Conservation (phyloP, 2,329 filamentous ascomycete genomes). For the Botrytis squamosa region DNA sequence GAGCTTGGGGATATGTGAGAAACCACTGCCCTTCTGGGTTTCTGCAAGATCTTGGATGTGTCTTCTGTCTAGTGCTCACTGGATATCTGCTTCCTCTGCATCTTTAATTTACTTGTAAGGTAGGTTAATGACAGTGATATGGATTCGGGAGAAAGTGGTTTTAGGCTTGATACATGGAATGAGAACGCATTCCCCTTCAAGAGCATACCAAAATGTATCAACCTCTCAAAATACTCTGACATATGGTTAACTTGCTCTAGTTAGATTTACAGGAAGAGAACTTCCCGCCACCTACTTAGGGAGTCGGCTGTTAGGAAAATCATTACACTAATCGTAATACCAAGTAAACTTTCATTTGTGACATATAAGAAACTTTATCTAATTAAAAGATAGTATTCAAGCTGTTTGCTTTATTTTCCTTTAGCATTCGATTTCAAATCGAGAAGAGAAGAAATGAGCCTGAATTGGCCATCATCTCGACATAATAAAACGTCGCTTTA, state of each 20-base stretch:
- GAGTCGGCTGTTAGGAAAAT: not conserved
- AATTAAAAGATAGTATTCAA: not conserved
- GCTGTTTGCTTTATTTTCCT: not conserved
- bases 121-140: not conserved
- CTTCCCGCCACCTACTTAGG: accelerated
- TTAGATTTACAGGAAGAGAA: not conserved
- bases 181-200: not conserved
- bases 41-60: too few species aligned
- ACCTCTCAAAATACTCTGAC: not conserved
- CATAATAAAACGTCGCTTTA: not conserved
- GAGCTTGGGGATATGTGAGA: too few species aligned
- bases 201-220: not conserved
- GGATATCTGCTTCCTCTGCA: too few species aligned
- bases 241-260: not conserved
- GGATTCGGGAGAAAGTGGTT: not conserved
- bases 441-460: not conserved
- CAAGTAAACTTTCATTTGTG: not conserved
- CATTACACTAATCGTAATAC: not conserved
- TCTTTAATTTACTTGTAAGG: not conserved
- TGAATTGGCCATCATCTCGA: not conserved
- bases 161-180: not conserved
- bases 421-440: not conserved
- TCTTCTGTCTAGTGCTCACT: too few species aligned
- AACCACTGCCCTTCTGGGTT: too few species aligned
- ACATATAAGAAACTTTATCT: not conserved